Evolutionary conservation across 2,329 filamentous ascomycete species (phyloP).

Genomic region (Aspergillus neotritici): DNA sequence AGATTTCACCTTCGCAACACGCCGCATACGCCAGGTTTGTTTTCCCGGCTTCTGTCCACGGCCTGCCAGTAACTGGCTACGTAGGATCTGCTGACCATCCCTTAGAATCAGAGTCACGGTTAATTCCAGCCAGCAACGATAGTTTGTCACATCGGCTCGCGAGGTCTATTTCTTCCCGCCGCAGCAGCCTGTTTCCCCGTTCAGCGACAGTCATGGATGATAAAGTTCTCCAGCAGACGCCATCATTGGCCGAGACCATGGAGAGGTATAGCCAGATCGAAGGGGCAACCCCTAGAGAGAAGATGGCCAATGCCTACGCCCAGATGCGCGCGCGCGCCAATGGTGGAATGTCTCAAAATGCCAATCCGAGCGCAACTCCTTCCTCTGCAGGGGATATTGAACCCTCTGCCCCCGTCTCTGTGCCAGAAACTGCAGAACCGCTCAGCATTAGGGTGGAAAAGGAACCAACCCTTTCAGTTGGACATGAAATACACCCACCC

Average conservation of each 20-base stretch:
- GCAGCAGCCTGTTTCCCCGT: too few species aligned
- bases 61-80: background rate
- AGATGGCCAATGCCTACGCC: conserved; percentile 26
- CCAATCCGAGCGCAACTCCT: conserved; percentile 33
- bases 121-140: background rate
- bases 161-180: too few species aligned
- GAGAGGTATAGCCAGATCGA: conserved; percentile 24
- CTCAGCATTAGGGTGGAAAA: conserved; percentile 34
- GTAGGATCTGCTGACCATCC: background rate
- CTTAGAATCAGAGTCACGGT: conserved; percentile 6
- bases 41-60: background rate
- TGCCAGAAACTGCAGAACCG: conserved; percentile 28
- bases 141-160: too few species aligned
- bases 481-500: conserved; percentile 17
- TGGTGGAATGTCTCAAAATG: conserved; percentile 13
- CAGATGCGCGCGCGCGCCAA: conserved; percentile 21
- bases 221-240: conserved; percentile 7
- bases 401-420: conserved; percentile 21
- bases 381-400: conserved; percentile 40
- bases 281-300: conserved; percentile 28
- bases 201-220: conserved; percentile 17
- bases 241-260: conserved; percentile 18
- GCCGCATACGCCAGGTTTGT: background rate
- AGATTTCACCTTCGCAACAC: too few species aligned
- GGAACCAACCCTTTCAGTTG: conserved; percentile 19